These are phyloP conservation scores for Eruca vesicaria DNA, from an alignment of 441 rosid genomes.

Conservation along the genomic window DNA sequence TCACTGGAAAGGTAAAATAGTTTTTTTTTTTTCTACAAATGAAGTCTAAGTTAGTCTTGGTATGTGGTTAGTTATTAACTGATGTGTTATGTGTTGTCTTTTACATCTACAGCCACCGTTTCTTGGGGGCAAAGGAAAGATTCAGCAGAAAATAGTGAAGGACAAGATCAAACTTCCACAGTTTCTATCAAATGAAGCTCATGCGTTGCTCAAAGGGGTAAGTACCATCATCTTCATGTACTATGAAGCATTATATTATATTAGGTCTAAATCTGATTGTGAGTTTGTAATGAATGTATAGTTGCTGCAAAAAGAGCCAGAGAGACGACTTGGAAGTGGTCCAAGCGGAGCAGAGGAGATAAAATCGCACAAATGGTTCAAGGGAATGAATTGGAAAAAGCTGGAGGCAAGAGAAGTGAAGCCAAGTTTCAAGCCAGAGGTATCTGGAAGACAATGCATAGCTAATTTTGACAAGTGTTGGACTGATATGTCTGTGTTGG, in stretches of 20 bases:
- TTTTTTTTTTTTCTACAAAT: background rate
- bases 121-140: conserved; percentile 48
- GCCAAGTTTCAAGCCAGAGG: conserved; percentile 82
- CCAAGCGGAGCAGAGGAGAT: conserved; percentile 67
- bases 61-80: background rate
- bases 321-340: conserved; percentile 77
- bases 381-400: conserved; percentile 82
- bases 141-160: conserved; percentile 61
- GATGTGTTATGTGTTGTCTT: background rate
- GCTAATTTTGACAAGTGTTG: conserved; percentile 86
- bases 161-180: conserved; percentile 63
- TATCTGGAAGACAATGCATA: conserved; percentile 75
- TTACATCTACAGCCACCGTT: conserved; percentile 57
- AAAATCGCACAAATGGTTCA: conserved; percentile 88
- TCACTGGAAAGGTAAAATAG: conserved; percentile 72
- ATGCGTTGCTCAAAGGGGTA: conserved; percentile 65
- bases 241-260: background rate
- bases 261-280: background rate
- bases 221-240: background rate
- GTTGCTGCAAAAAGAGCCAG: conserved; percentile 83
- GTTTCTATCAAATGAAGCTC: conserved; percentile 60
- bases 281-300: conserved; percentile 33
- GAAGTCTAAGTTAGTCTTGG: background rate
- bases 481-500: conserved; percentile 82
- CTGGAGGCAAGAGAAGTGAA: conserved; percentile 66